A percentile compares a stretch with the other conserved stretches of the same genome.
These are phyloP conservation scores for Cryoendolithus antarcticus DNA, from an alignment of 2,329 filamentous ascomycete species.

Conservation along the genomic window DNA sequence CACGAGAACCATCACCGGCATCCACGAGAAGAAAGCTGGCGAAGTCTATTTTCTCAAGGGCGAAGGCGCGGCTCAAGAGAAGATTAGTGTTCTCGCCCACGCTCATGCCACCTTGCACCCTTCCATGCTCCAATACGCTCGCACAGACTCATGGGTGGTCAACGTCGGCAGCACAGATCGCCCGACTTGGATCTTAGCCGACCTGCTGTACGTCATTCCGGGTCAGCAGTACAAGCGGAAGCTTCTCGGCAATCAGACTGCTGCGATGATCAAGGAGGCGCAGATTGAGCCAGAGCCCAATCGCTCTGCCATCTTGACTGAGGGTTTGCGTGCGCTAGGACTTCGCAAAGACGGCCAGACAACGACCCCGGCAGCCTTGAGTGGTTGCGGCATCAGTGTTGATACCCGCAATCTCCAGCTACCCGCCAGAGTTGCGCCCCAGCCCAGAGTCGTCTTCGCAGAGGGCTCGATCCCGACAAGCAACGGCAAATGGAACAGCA, in stretches of 20 bases:
- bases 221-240: conserved; percentile 2
- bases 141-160: too few relatives aligned
- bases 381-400: neutral
- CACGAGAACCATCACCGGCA: conserved; percentile 1
- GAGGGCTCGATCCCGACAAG: too few relatives aligned
- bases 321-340: neutral
- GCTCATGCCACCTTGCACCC: too few relatives aligned
- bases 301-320: neutral
- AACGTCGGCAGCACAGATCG: conserved; percentile 4
- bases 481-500: too few relatives aligned
- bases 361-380: neutral
- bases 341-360: neutral
- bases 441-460: neutral
- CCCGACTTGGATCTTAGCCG: conserved; percentile 1
- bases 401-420: neutral
- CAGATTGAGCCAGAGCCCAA: neutral
- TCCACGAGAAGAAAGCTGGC: neutral
- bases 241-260: neutral
- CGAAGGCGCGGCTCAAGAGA: neutral
- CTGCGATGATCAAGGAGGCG: neutral
- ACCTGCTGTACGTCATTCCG: neutral
- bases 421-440: neutral
- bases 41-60: neutral
- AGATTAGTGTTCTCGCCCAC: too few relatives aligned
- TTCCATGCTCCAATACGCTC: too few relatives aligned